Conservation (phyloP, 345 rosid species). For the Microcos paniculata region DNA sequence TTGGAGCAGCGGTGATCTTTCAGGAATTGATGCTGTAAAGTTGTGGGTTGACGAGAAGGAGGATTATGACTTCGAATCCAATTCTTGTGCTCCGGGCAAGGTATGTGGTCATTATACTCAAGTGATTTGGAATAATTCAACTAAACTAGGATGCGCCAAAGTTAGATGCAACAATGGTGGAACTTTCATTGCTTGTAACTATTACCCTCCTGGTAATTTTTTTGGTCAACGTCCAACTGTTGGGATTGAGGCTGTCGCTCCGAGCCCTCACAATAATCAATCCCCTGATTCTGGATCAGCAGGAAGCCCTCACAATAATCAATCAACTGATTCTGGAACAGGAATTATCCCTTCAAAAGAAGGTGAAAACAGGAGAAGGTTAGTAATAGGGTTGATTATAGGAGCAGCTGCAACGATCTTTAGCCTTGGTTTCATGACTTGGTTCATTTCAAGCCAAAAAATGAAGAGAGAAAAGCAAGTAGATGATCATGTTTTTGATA, state of each 20-base stretch:
- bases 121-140: conserved; percentile 55
- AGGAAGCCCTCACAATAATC: too few species aligned
- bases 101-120: conserved; percentile 70
- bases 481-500: neutral
- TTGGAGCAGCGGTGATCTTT: conserved; percentile 27
- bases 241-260: neutral
- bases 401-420: neutral
- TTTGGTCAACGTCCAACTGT: neutral
- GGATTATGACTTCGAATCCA: conserved; percentile 42
- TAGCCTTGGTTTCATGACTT: neutral
- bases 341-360: too few species aligned
- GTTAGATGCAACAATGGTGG: conserved; percentile 46
- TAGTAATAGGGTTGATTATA: neutral
- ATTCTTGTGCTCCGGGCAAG: conserved; percentile 41
- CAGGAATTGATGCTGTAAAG: conserved; percentile 41
- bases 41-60: conserved; percentile 53
- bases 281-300: neutral
- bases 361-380: neutral
- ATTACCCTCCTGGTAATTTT: conserved; percentile 51
- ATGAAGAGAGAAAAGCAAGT: neutral
- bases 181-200: conserved; percentile 51
- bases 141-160: conserved; percentile 60
- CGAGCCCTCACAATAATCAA: too few species aligned
- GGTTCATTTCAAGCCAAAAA: neutral
- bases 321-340: too few species aligned